These are phyloP conservation scores for Thyridium curvatum DNA, from an alignment of 2,329 filamentous ascomycete genomes.

Conservation along the genomic window DNA sequence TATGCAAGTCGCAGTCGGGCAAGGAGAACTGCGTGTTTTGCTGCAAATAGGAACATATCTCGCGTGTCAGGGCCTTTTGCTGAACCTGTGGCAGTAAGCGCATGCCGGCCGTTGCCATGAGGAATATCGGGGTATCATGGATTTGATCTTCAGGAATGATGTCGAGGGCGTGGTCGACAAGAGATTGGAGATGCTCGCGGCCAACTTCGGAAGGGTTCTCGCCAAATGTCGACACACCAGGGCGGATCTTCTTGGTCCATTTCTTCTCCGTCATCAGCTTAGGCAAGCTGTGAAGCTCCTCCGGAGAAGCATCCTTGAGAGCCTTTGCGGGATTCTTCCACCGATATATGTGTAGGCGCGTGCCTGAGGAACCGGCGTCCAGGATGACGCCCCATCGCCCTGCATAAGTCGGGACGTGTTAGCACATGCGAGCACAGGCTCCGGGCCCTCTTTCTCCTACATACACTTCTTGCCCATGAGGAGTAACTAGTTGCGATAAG, in stretches of 20 bases:
- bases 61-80: constrained; percentile 64
- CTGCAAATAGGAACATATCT: constrained; percentile 78
- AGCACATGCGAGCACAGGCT: not conserved
- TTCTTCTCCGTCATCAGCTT: constrained; percentile 76
- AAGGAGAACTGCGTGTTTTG: constrained; percentile 73
- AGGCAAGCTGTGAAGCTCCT: constrained; percentile 65
- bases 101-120: constrained; percentile 95
- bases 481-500: too few relatives aligned
- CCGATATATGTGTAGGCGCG: constrained; percentile 86
- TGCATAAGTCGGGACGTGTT: constrained; percentile 15
- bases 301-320: constrained; percentile 49
- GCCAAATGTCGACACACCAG: constrained; percentile 87
- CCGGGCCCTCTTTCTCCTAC: not conserved
- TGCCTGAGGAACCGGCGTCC: constrained; percentile 96
- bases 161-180: constrained; percentile 76
- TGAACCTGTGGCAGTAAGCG: constrained; percentile 72
- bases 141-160: constrained; percentile 72
- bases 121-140: constrained; percentile 81
- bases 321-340: constrained; percentile 77
- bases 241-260: constrained; percentile 91
- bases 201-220: constrained; percentile 71
- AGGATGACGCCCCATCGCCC: constrained; percentile 87
- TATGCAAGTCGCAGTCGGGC: constrained; percentile 82
- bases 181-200: constrained; percentile 68
- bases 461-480: constrained; percentile 12